phyloP scores from a whole-genome alignment of 2,329 filamentous ascomycete species.

The Pyrenochaeta sp. region DNA sequence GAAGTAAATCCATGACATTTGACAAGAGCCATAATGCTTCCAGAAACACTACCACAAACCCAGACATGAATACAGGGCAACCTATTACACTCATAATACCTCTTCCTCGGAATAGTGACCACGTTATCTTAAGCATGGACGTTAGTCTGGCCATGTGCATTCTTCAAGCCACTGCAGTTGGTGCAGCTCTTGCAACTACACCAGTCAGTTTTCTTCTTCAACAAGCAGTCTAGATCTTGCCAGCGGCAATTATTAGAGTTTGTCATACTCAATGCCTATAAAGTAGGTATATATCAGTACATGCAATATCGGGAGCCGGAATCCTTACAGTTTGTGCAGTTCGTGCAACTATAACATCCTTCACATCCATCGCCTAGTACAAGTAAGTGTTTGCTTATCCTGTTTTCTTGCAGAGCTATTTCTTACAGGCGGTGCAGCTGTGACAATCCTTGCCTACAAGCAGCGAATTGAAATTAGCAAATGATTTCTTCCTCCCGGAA shows the following conservation, averaged over 20 bases:
- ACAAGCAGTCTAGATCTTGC: background rate
- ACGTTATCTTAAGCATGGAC: background rate
- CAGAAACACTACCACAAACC: too few species aligned
- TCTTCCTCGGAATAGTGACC: too few species aligned
- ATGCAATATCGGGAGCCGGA: background rate
- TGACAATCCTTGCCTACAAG: background rate
- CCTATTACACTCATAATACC: too few species aligned
- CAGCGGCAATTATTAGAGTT: background rate
- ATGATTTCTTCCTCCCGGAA: background rate
- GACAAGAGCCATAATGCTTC: too few species aligned
- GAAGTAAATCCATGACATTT: too few species aligned
- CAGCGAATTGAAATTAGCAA: background rate
- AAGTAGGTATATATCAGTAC: background rate
- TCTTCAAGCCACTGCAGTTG: background rate
- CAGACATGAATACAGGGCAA: too few species aligned
- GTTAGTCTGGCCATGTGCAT: background rate
- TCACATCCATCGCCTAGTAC: background rate
- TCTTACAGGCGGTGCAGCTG: background rate
- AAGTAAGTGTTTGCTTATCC: background rate
- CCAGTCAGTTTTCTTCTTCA: background rate
- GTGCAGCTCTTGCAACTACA: background rate
- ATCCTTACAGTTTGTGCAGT: background rate
- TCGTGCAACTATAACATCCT: background rate
- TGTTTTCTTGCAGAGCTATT: background rate
- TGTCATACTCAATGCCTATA: background rate